Evolutionary conservation across 2,329 filamentous ascomycete genomes (phyloP).

Genomic region (Apiospora arundinis): DNA sequence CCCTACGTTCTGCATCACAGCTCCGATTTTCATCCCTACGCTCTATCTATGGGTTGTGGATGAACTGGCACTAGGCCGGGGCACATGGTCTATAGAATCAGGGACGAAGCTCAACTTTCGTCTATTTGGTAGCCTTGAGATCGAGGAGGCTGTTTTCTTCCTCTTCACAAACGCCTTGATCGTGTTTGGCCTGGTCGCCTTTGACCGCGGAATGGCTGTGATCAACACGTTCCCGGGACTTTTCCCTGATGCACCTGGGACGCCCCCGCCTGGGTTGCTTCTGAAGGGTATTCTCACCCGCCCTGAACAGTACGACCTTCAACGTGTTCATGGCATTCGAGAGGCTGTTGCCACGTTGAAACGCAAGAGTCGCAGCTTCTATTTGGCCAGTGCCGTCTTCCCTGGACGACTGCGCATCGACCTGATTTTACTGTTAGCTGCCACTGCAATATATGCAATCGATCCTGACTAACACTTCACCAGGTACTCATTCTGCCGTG

Average conservation of each 20-base stretch:
- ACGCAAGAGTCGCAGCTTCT: constrained; percentile 75
- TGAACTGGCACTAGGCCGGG: constrained; percentile 68
- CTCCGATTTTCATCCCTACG: constrained; percentile 69
- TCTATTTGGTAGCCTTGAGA: constrained; percentile 69
- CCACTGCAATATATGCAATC: neutral
- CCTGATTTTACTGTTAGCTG: constrained; percentile 64
- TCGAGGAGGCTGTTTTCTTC: constrained; percentile 80
- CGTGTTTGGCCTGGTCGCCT: constrained; percentile 71
- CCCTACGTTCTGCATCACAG: constrained; percentile 61
- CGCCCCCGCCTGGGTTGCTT: constrained; percentile 56
- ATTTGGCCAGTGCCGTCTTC: constrained; percentile 73
- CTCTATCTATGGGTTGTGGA: constrained; percentile 77
- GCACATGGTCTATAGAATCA: constrained; percentile 74
- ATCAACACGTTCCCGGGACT: constrained; percentile 66
- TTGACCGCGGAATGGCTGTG: constrained; percentile 73
- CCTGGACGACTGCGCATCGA: constrained; percentile 72
- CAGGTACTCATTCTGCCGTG: constrained; percentile 75
- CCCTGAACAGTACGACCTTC: constrained; percentile 59
- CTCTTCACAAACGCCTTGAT: constrained; percentile 72
- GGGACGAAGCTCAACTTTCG: constrained; percentile 70
- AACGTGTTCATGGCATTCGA: constrained; percentile 61
- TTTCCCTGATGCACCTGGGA: constrained; percentile 57
- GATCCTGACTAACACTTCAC: constrained; percentile 25
- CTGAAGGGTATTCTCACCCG: constrained; percentile 56
- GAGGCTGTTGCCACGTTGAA: constrained; percentile 64